A percentile compares a stretch with the other conserved stretches of the same genome.
These are phyloP conservation scores for Paspalum vaginatum DNA, from an alignment of 176 grass and related monocot genomes.

Conservation along the genomic window DNA sequence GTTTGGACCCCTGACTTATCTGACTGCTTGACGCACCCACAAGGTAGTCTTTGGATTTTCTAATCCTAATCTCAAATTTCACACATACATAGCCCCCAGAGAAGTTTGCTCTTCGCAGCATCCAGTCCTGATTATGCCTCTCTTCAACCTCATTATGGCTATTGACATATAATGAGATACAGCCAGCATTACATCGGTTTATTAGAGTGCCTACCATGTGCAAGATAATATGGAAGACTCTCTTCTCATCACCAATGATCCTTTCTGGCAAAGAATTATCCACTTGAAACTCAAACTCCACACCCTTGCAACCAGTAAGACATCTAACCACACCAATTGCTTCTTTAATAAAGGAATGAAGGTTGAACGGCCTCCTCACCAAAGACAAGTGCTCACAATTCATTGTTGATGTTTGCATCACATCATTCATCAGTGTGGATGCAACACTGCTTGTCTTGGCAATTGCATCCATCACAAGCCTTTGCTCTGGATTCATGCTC, in stretches of 20 bases:
- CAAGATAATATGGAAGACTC: constrained; percentile 88
- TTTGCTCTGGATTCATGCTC: constrained; percentile 81
- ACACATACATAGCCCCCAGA: constrained; percentile 74
- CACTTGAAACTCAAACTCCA: constrained; percentile 70
- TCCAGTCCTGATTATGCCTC: constrained; percentile 70
- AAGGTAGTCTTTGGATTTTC: constrained; percentile 36
- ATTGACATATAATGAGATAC: constrained; percentile 62
- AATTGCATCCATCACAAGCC: constrained; percentile 74
- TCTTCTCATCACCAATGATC: constrained; percentile 85
- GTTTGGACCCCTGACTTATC: constrained; percentile 36
- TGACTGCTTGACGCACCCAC: constrained; percentile 37
- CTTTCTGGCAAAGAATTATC: constrained; percentile 68
- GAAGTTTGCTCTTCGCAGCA: constrained; percentile 66
- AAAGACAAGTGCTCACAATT: constrained; percentile 71
- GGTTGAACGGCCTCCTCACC: constrained; percentile 74
- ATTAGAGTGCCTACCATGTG: constrained; percentile 84
- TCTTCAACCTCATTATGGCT: constrained; percentile 63
- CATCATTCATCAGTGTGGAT: constrained; percentile 82
- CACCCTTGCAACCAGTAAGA: constrained; percentile 67
- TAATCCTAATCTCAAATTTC: constrained; percentile 78
- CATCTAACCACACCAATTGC: constrained; percentile 77
- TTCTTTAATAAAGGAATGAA: constrained; percentile 77
- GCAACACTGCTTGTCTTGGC: constrained; percentile 78
- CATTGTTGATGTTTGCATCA: constrained; percentile 70
- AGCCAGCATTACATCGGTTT: constrained; percentile 52